Evolutionary conservation across 129 eudicot species (phyloP), one percentile per base, ranked within the genome.

Genomic region (Oenanthe sinensis): DNA sequence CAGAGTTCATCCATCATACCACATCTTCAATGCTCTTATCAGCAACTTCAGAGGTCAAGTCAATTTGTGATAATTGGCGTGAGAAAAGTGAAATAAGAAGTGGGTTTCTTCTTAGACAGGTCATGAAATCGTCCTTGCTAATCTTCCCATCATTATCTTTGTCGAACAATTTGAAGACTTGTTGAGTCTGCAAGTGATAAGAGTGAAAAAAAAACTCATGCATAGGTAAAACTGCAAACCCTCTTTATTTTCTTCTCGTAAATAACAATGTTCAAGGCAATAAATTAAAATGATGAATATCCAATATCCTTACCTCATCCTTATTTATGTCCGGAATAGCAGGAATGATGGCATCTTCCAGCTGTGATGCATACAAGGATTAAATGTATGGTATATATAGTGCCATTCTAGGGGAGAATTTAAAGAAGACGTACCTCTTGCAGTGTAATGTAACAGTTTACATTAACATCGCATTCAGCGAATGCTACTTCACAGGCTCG

Each of bases 401-500:
- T 6, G 1, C 40, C 36, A 74, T n/a, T 74, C n/a, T 20, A 74
- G 71, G 22, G 76, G 80, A 46, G 15, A 43, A 20, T 7, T 16
- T 62, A 30, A 36, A 76, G 46, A 24, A 44, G 71, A 22, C 75
- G 0, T 85, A 95, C 98, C 86, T 91, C 92, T 74, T 80, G 77
- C 80, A 84, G 79, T 47, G 86, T 73, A 75, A 95, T 83, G 87
- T 83, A 82, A 69, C 77, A 80, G 55, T 88, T 87, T 84, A 70
- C 78, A 47, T 82, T 75, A 58, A 47, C 68, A 42, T 88, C 86
- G 36, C 93, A 87, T 79, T 79, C 86, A 20, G 63, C 69, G 80
- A 95, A 95, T 36, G 96, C 92, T 33, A 82, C 82, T 85, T 90
- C 99, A 78, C 97, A 92, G 58, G 95, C 96, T 67, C 79, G 85